Percentiles rank a stretch among this genome's conserved stretches.
phyloP scores from a whole-genome alignment of 2,329 filamentous ascomycete genomes.

The Calonectria multiphialidica region DNA sequence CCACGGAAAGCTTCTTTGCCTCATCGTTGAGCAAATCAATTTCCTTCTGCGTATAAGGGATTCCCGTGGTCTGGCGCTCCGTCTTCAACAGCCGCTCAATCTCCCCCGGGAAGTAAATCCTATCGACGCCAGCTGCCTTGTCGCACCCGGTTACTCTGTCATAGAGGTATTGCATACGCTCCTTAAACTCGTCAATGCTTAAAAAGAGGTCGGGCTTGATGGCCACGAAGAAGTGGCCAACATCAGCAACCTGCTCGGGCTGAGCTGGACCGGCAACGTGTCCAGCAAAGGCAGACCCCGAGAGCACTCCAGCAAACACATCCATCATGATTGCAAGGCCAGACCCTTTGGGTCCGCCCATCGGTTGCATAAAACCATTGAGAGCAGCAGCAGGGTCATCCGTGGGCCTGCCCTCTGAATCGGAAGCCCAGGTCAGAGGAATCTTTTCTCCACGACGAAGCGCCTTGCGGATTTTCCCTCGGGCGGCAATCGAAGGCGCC shows the following conservation, averaged over 20 bases:
- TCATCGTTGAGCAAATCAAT: neutral
- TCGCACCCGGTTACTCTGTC: constrained; percentile 41
- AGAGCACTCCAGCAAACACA: constrained; percentile 82
- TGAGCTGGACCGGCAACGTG: constrained; percentile 82
- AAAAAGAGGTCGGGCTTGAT: constrained; percentile 82
- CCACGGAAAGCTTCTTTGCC: neutral
- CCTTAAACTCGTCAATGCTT: constrained; percentile 74
- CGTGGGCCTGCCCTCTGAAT: constrained; percentile 74
- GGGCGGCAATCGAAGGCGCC: constrained; percentile 74
- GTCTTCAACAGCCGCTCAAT: neutral
- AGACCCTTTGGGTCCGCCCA: constrained; percentile 85
- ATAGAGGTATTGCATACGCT: constrained; percentile 66
- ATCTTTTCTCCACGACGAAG: constrained; percentile 74
- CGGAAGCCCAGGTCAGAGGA: constrained; percentile 78
- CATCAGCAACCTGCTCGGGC: constrained; percentile 72
- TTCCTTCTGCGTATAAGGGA: neutral
- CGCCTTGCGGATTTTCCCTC: constrained; percentile 78
- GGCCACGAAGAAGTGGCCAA: constrained; percentile 78
- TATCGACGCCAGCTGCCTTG: neutral
- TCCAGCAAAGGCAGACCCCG: constrained; percentile 81
- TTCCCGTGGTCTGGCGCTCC: neutral
- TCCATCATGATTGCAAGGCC: constrained; percentile 86
- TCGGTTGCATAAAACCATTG: constrained; percentile 82
- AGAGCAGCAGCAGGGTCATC: constrained; percentile 78
- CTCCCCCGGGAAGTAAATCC: neutral